Conservation (phyloP, 495 filamentous ascomycete genomes). For the Hyaloscypha variabilis region DNA sequence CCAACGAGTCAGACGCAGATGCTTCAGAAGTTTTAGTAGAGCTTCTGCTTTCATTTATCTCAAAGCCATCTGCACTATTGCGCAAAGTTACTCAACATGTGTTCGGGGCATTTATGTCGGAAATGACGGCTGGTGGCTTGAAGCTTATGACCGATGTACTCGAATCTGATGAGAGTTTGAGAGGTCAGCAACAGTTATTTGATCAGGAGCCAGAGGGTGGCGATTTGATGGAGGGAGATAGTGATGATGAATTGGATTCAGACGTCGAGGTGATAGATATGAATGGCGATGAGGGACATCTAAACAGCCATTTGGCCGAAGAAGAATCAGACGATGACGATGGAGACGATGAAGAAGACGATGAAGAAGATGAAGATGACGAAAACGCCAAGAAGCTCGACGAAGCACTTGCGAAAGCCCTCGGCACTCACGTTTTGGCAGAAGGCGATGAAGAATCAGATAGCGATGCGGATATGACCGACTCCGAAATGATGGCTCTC, state of each 20-base stretch:
- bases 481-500: slow-evolving; percentile 92
- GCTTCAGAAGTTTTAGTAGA: slow-evolving; percentile 80
- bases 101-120: slow-evolving; percentile 74
- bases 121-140: slow-evolving; percentile 71
- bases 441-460: slow-evolving; percentile 59
- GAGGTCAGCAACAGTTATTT: slow-evolving; percentile 86
- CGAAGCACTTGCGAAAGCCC: slow-evolving; percentile 73
- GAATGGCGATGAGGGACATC: slow-evolving; percentile 33
- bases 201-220: slow-evolving; percentile 71
- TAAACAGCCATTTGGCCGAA: slow-evolving; percentile 26
- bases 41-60: slow-evolving; percentile 82
- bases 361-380: slow-evolving; percentile 45
- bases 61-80: slow-evolving; percentile 82
- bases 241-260: slow-evolving; percentile 45
- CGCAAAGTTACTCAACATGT: slow-evolving; percentile 86
- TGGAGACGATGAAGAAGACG: slow-evolving; percentile 43
- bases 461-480: slow-evolving; percentile 78
- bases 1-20: slow-evolving; percentile 54
- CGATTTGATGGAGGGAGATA: slow-evolving; percentile 42
- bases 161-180: slow-evolving; percentile 75
- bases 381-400: slow-evolving; percentile 60
- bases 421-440: slow-evolving; percentile 64
- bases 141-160: slow-evolving; percentile 75
- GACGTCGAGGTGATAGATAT: slow-evolving; percentile 49
- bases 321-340: slow-evolving; percentile 36